Evolutionary conservation across 257 asterid genomes (phyloP).

Genomic region (Solanum sejunctum): DNA sequence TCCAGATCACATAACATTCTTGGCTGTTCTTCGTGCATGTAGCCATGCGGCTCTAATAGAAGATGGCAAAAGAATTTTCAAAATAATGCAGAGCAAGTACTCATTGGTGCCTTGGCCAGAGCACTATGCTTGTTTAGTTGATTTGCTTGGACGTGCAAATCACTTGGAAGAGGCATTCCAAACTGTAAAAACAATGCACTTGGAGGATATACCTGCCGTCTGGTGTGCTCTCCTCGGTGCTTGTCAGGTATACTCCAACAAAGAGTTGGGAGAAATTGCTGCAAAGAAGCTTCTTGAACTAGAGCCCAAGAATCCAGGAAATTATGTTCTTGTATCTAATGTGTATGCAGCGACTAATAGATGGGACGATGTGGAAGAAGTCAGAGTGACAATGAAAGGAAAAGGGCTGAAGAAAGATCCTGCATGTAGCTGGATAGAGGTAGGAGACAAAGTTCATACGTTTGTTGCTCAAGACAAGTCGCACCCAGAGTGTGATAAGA

Average conservation of each 20-base stretch:
- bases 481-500: conserved; percentile 44
- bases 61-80: conserved; percentile 44
- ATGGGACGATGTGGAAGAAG: conserved; percentile 69
- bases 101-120: conserved; percentile 75
- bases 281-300: conserved; percentile 60
- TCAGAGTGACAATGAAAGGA: conserved; percentile 45
- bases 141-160: conserved; percentile 83
- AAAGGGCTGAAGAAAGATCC: conserved; percentile 71
- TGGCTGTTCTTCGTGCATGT: conserved; percentile 64
- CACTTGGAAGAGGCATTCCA: conserved; percentile 54
- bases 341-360: conserved; percentile 49
- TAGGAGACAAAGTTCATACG: conserved; percentile 42
- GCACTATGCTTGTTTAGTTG: conserved; percentile 75
- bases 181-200: conserved; percentile 34
- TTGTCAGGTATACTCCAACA: conserved; percentile 50
- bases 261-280: conserved; percentile 65
- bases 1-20: conserved; percentile 60
- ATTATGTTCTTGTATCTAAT: conserved; percentile 68
- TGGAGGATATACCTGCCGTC: conserved; percentile 43
- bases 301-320: conserved; percentile 67
- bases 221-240: conserved; percentile 78
- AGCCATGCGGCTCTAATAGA: conserved; percentile 73
- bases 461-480: conserved; percentile 55
- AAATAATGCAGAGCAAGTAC: conserved; percentile 38
- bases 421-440: conserved; percentile 87